Percentiles rank a stretch among this genome's conserved stretches.
These are phyloP conservation scores for Sarocladiaceae sp. DNA, from an alignment of 2,329 filamentous ascomycete genomes.

Conservation along the genomic window DNA sequence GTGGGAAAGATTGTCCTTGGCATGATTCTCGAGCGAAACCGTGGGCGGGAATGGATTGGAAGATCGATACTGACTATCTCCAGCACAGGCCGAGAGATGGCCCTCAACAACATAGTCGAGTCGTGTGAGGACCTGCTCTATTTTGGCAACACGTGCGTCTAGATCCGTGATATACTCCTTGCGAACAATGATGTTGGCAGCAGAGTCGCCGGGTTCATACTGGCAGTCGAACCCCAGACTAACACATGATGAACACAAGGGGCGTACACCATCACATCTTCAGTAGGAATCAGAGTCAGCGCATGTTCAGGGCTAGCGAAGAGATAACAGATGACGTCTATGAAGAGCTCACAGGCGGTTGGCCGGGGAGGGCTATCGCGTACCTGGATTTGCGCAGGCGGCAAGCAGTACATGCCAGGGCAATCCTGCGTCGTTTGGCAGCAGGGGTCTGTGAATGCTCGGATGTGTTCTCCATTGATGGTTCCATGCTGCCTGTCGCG, in stretches of 20 bases:
- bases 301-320: too few relatives aligned
- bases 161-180: slow-evolving; percentile 5
- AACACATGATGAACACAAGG: not conserved
- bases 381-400: not conserved
- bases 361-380: not conserved
- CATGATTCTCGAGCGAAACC: not conserved
- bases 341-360: not conserved
- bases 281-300: not conserved
- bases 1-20: not conserved
- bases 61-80: not conserved
- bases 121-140: not conserved
- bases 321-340: too few relatives aligned
- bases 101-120: slow-evolving; percentile 4
- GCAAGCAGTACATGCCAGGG: not conserved
- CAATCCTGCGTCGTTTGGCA: not conserved
- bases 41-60: not conserved
- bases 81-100: slow-evolving; percentile 1
- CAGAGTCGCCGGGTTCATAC: slow-evolving; percentile 4
- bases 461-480: not conserved
- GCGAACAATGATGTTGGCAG: not conserved
- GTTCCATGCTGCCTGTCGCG: not conserved
- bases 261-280: not conserved
- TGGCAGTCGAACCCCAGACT: slow-evolving; percentile 1
- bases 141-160: not conserved
- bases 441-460: not conserved